These are phyloP conservation scores for Pythium scleroteichum DNA, from an alignment of 352 stramenopile genomes.

Conservation along the genomic window DNA sequence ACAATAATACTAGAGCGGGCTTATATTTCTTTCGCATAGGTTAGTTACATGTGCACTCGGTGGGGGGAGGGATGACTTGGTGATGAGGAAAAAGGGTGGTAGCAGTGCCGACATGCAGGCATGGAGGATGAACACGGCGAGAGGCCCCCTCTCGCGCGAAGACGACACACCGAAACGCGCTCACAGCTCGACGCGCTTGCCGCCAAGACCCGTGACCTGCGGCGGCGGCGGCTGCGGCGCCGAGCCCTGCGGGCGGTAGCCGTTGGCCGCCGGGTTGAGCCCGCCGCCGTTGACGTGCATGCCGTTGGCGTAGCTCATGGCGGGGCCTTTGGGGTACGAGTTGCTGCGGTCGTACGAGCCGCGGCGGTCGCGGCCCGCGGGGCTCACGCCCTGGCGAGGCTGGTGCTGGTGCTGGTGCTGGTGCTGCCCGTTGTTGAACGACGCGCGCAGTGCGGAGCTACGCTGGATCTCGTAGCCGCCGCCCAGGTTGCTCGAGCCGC, in stretches of 20 bases:
- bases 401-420: constrained; percentile 26
- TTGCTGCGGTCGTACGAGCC: constrained; percentile 36
- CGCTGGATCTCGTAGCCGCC: constrained; percentile 31
- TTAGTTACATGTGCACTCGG: constrained; percentile 11
- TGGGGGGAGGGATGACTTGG: neutral
- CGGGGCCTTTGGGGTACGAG: constrained; percentile 32
- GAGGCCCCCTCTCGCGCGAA: too few relatives aligned
- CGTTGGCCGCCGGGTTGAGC: constrained; percentile 15
- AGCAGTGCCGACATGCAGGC: neutral
- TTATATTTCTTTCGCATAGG: constrained; percentile 36
- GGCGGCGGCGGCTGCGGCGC: constrained; percentile 10
- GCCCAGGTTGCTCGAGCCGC: constrained; percentile 6
- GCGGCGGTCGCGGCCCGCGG: constrained; percentile 25
- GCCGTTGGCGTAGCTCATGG: constrained; percentile 1
- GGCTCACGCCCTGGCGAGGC: constrained; percentile 48
- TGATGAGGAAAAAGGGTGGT: too few relatives aligned
- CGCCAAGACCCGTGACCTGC: constrained; percentile 19
- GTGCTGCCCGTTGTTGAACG: constrained; percentile 32
- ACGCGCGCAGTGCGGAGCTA: constrained; percentile 36
- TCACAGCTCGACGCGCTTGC: constrained; percentile 79
- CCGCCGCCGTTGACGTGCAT: constrained; percentile 2
- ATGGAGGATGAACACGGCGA: constrained; percentile 4
- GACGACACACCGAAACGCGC: neutral
- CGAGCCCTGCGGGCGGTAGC: constrained; percentile 5
- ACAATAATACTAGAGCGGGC: constrained; percentile 6